phyloP scores from a whole-genome alignment of 352 stramenopile genomes.

The Phytophthora aleatoria region DNA sequence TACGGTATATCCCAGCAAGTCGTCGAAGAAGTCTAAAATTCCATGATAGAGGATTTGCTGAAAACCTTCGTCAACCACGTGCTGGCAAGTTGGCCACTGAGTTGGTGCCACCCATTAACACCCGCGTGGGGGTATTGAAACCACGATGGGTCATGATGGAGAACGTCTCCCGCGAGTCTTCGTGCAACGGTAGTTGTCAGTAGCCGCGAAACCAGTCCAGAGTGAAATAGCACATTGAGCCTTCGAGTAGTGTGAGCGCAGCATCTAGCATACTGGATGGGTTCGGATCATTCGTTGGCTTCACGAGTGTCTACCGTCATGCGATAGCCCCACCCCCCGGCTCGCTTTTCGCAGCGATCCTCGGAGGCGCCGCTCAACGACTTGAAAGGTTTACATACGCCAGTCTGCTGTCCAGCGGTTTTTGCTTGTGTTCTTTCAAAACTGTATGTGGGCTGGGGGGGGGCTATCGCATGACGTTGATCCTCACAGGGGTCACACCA shows the following conservation, averaged over 20 bases:
- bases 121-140: slow-evolving; percentile 3
- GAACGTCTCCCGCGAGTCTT: slow-evolving; percentile 10
- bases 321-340: not conserved
- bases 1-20: slow-evolving; percentile 5
- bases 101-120: slow-evolving; percentile 23
- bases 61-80: slow-evolving; percentile 9
- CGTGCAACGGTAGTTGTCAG: slow-evolving; percentile 13
- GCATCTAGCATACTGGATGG: not conserved
- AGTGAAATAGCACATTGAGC: not conserved
- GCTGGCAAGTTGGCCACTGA: slow-evolving; percentile 14
- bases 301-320: slow-evolving; percentile 9
- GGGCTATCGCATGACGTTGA: not conserved
- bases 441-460: slow-evolving; percentile 4
- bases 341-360: slow-evolving; percentile 4
- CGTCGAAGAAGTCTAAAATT: slow-evolving; percentile 6
- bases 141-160: slow-evolving; percentile 5
- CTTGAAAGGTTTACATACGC: slow-evolving; percentile 1
- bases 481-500: not conserved
- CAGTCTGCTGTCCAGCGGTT: not conserved
- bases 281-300: not conserved
- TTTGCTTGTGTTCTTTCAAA: slow-evolving; percentile 3
- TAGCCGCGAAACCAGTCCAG: slow-evolving; percentile 25
- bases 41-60: not conserved
- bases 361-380: slow-evolving; percentile 4
- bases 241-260: not conserved